Base-by-base conservation (phyloP, 495 filamentous ascomycete species). In the Bacidia gigantensis region DNA sequence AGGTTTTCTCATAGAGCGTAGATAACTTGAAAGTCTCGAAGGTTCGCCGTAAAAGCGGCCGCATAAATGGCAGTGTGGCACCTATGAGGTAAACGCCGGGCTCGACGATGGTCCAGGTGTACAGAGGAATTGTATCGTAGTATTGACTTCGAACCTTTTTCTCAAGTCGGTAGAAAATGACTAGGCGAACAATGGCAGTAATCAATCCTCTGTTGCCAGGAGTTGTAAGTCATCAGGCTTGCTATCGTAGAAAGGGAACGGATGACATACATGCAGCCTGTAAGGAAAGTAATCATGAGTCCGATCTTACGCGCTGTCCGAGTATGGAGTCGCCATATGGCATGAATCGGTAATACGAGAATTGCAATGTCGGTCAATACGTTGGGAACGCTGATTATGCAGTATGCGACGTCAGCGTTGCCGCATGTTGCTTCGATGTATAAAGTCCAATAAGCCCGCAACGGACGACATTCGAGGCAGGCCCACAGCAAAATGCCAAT, bases 11-110 rank as follows among this genome's bases (percentile, higher is more conserved):
- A 39, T 39, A 39, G 10, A 39, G 32, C 32, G 32, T 10, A n/a
- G 10, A 10, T 10, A 39, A 39, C 10, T 39, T n/a, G 10, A 39
- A 10, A n/a, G 10, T n/a, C 32, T 39, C 10, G 32, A 39, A 39
- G 32, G n/a, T n/a, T 39, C 32, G 32, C 10, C 32, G 32, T 0
- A 68, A 22, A 3, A 72, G 50, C 3, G 69, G 67, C 12, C 68
- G 64, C 43, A 68, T 61, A 1, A 68, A 67, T 0, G 65, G 65
- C 17, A 73, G 55, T 51, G 69, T 69, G 2, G 67, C 66, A 42
- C 65, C 64, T 39, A 74, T 68, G 44, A 74, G 61, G 29, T 69
- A 68, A 26, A 67, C 60, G 26, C 67, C 62, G 2, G 67, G 61
- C 50, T 72, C 71, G 11, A 69, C 61, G 2, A 63, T 62, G 24